Conservation (phyloP, 305 asterid species). For the Nicotiana rustica region DNA sequence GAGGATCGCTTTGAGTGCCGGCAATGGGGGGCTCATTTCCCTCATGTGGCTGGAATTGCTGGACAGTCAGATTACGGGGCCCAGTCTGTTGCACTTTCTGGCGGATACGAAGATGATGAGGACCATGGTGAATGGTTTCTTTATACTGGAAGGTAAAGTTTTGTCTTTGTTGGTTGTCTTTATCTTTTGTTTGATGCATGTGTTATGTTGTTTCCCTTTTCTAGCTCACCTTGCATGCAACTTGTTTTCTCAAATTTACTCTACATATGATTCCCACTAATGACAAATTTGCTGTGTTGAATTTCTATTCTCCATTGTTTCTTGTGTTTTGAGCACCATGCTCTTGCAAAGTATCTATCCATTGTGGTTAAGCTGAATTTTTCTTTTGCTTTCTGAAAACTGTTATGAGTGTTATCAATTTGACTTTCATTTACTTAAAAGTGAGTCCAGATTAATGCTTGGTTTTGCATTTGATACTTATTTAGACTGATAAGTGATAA, state of each 20-base stretch:
- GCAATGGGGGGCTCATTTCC: slow-evolving; percentile 98
- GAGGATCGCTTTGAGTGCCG: slow-evolving; percentile 89
- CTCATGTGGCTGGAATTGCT: slow-evolving; percentile 84
- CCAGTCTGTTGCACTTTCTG: slow-evolving; percentile 92
- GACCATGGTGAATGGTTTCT: slow-evolving; percentile 98
- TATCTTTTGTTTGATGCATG: neutral
- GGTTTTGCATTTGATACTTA: slow-evolving; percentile 5
- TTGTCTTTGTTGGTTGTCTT: neutral
- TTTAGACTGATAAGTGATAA: neutral
- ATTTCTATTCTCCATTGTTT: neutral
- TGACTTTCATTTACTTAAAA: neutral
- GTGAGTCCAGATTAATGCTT: neutral
- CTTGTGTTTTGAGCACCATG: slow-evolving; percentile 6
- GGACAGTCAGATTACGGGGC: slow-evolving; percentile 88
- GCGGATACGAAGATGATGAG: slow-evolving; percentile 94
- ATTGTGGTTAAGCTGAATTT: neutral
- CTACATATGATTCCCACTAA: neutral
- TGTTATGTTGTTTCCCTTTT: neutral
- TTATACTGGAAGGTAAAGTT: slow-evolving; percentile 88
- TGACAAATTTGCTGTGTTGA: slow-evolving; percentile 19
- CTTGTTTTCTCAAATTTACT: neutral
- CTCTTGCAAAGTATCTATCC: slow-evolving; percentile 18
- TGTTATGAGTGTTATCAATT: neutral
- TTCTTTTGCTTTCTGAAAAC: neutral
- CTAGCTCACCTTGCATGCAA: neutral